Evolutionary conservation across 108 stramenopile species (phyloP).

Genomic region (Craspedostauros australis): DNA sequence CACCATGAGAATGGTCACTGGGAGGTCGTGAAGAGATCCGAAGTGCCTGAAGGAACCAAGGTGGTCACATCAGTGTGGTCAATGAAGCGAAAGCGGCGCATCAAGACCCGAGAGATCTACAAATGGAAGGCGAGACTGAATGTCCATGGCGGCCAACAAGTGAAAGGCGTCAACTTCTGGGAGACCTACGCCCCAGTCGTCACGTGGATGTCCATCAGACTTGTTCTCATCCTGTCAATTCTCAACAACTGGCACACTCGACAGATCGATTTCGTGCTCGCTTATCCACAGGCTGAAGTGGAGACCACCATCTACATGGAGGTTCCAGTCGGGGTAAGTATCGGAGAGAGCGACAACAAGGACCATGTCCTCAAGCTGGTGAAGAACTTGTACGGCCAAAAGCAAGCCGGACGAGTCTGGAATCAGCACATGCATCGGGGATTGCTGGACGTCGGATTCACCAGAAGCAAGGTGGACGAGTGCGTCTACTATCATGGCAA

Average conservation of each 20-base stretch:
- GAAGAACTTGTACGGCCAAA: slow-evolving; percentile 35
- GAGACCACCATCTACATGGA: slow-evolving; percentile 33
- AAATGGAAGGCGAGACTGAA: too few species aligned
- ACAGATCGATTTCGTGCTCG: slow-evolving; percentile 48
- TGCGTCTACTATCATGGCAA: slow-evolving; percentile 38
- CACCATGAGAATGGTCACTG: too few species aligned
- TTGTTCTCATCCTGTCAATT: slow-evolving; percentile 19
- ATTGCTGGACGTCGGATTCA: slow-evolving; percentile 15
- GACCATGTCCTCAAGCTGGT: slow-evolving; percentile 21
- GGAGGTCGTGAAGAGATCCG: too few species aligned
- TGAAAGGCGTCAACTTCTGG: slow-evolving; percentile 32
- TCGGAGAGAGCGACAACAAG: slow-evolving; percentile 1
- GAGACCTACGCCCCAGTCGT: slow-evolving; percentile 50
- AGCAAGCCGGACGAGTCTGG: slow-evolving; percentile 38
- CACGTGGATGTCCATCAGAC: slow-evolving; percentile 27
- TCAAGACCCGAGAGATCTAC: too few species aligned
- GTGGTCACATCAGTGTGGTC: too few species aligned
- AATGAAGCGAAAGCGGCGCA: too few species aligned
- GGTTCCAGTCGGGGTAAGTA: slow-evolving; percentile 4
- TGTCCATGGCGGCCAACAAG: slow-evolving; percentile 12
- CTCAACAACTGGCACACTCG: slow-evolving; percentile 22
- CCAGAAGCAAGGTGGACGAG: slow-evolving; percentile 32
- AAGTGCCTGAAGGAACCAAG: too few species aligned
- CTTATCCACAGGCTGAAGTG: slow-evolving; percentile 29
- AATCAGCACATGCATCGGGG: slow-evolving; percentile 19